These are phyloP conservation scores for Plasmopara viticola DNA, from an alignment of 352 stramenopile species.

Conservation along the genomic window DNA sequence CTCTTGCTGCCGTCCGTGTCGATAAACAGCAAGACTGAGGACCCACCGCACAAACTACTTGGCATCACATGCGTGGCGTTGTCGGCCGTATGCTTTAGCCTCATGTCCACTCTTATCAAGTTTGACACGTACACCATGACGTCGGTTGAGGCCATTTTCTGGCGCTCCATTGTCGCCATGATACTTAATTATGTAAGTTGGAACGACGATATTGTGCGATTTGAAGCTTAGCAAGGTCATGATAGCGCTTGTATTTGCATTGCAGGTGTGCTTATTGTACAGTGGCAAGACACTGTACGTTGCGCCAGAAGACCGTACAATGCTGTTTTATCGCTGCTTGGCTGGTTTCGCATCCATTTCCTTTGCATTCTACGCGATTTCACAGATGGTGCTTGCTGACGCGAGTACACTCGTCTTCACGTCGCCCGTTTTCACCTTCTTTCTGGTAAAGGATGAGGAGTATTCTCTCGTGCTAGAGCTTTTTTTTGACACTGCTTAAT, in stretches of 20 bases:
- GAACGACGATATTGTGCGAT: background rate
- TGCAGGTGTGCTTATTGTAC: slow-evolving; percentile 33
- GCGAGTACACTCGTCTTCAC: slow-evolving; percentile 71
- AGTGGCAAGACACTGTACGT: slow-evolving; percentile 47
- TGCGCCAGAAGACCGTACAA: slow-evolving; percentile 34
- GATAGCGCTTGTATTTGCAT: background rate
- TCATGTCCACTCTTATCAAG: slow-evolving; percentile 82
- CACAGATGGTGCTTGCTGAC: slow-evolving; percentile 75
- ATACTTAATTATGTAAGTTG: slow-evolving; percentile 53
- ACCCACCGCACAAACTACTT: slow-evolving; percentile 43
- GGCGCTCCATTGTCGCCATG: slow-evolving; percentile 52
- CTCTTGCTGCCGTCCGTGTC: slow-evolving; percentile 27
- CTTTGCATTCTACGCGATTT: slow-evolving; percentile 71
- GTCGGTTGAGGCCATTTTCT: slow-evolving; percentile 79
- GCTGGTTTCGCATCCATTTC: slow-evolving; percentile 66
- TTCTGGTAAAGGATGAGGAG: slow-evolving; percentile 34
- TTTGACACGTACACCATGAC: slow-evolving; percentile 68
- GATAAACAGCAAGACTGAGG: slow-evolving; percentile 14
- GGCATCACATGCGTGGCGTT: slow-evolving; percentile 60
- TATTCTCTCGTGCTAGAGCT: background rate
- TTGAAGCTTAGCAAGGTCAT: background rate
- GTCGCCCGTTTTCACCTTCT: slow-evolving; percentile 63
- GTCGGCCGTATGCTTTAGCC: slow-evolving; percentile 74
- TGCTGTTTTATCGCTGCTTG: slow-evolving; percentile 62
- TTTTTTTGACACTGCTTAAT: background rate